phyloP scores from a whole-genome alignment of 331 rosid species.

The Ulmus americana region DNA sequence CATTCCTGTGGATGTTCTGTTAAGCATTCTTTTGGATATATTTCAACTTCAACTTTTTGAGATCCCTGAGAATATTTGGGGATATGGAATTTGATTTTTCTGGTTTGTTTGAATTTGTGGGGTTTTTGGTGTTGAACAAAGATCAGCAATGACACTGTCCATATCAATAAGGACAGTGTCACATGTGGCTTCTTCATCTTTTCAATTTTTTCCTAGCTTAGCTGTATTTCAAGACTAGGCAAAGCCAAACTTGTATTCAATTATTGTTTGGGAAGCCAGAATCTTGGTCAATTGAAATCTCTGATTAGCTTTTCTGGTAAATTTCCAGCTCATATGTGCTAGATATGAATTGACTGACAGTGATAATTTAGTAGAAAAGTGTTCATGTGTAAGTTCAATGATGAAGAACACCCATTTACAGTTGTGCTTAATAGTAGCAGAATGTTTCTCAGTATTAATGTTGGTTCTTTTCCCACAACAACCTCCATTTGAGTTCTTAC shows the following conservation, averaged over 20 bases:
- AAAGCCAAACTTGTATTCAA: not conserved
- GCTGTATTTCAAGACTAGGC: constrained; percentile 33
- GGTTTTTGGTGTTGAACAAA: constrained; percentile 31
- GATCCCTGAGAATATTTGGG: constrained; percentile 60
- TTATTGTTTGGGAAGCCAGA: constrained; percentile 17
- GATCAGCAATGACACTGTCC: constrained; percentile 38
- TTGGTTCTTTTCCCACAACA: not conserved
- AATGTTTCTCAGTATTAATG: not conserved
- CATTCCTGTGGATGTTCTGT: constrained; percentile 20
- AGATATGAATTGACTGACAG: not conserved
- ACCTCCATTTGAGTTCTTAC: not conserved
- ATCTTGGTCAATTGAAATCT: constrained; percentile 21
- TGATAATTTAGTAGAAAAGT: not conserved
- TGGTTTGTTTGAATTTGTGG: constrained; percentile 25
- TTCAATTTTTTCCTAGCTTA: constrained; percentile 29
- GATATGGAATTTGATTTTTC: constrained; percentile 37
- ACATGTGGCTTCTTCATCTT: constrained; percentile 32
- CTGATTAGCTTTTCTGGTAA: constrained; percentile 12
- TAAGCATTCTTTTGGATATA: constrained; percentile 9
- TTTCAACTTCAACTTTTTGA: constrained; percentile 21
- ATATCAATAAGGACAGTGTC: constrained; percentile 49
- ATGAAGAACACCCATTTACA: not conserved
- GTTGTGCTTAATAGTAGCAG: not conserved
- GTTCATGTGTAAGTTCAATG: not conserved
- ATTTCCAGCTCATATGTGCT: constrained; percentile 21